phyloP scores from a whole-genome alignment of 306 rosid genomes.

The Hippophae tibetana region DNA sequence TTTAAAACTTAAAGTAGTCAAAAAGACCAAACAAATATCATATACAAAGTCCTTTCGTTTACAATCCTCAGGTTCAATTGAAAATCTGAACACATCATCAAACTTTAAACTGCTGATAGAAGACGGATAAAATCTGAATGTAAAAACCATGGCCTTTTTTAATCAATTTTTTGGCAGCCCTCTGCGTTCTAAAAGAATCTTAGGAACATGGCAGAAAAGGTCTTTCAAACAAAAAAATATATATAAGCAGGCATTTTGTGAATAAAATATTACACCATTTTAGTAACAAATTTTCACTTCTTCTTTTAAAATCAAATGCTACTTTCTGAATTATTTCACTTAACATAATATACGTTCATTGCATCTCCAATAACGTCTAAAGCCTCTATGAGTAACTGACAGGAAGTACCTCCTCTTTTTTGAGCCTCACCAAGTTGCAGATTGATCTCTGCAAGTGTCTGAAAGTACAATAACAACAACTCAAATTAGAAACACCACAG shows the following conservation, averaged over 20 bases:
- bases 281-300: conserved; percentile 4
- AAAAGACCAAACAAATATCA: background rate
- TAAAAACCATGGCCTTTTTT: background rate
- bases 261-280: background rate
- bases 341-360: conserved; percentile 5
- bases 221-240: conserved; percentile 8
- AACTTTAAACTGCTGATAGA: background rate
- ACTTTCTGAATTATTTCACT: conserved; percentile 7
- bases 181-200: background rate
- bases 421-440: conserved; percentile 60
- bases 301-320: conserved; percentile 10
- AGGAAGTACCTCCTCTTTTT: conserved; percentile 72
- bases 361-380: conserved; percentile 10
- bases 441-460: conserved; percentile 88
- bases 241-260: conserved; percentile 12
- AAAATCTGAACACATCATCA: background rate
- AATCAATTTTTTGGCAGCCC: conserved; percentile 1
- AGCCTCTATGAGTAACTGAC: conserved; percentile 12
- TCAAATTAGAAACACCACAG: conserved; percentile 21
- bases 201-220: background rate
- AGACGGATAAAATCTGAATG: background rate
- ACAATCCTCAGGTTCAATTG: background rate
- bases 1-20: conserved; percentile 1
- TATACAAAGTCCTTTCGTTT: background rate
- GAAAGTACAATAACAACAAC: conserved; percentile 27